Evolutionary conservation across 2,329 filamentous ascomycete species (phyloP).

Genomic region (Herpotrichia juniperi): DNA sequence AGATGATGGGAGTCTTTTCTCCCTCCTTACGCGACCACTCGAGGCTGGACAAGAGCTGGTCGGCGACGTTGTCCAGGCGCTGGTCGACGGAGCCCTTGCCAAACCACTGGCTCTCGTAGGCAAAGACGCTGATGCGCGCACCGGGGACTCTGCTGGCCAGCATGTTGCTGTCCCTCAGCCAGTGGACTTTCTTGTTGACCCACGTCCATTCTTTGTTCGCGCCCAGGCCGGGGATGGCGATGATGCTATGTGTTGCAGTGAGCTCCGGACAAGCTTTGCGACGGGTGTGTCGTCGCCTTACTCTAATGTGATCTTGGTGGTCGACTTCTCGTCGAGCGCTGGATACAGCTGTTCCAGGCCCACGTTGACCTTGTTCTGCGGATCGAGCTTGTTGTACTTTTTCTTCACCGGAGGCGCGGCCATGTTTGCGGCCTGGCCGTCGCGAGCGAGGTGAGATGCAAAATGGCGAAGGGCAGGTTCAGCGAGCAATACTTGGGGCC

Average conservation of each 20-base stretch:
- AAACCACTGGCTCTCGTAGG: slow-evolving; percentile 38
- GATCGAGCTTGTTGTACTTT: too few relatives aligned
- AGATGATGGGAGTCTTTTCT: slow-evolving; percentile 33
- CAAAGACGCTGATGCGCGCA: slow-evolving; percentile 35
- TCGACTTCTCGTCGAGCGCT: slow-evolving; percentile 20
- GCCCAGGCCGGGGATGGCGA: slow-evolving; percentile 38
- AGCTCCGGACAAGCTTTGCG: too few relatives aligned
- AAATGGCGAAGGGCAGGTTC: too few relatives aligned
- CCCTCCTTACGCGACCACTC: slow-evolving; percentile 23
- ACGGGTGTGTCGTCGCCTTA: too few relatives aligned
- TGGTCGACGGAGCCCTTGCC: slow-evolving; percentile 34
- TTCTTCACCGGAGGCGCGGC: too few relatives aligned
- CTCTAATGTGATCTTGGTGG: slow-evolving; percentile 18
- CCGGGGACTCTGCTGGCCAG: slow-evolving; percentile 31
- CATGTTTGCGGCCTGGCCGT: too few relatives aligned
- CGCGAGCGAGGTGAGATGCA: too few relatives aligned
- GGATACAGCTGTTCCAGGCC: slow-evolving; percentile 23
- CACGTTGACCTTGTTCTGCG: too few relatives aligned
- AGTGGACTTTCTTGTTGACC: slow-evolving; percentile 31
- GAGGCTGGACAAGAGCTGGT: slow-evolving; percentile 27
- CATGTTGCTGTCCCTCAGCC: slow-evolving; percentile 41
- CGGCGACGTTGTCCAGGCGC: slow-evolving; percentile 31
- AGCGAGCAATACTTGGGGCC: too few relatives aligned
- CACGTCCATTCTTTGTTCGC: slow-evolving; percentile 37
- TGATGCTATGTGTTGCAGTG: slow-evolving; percentile 23